Percentiles rank a stretch among this genome's conserved stretches.
Evolutionary conservation across 2,329 filamentous ascomycete species (phyloP).

Genomic region (Talaromyces sp.): DNA sequence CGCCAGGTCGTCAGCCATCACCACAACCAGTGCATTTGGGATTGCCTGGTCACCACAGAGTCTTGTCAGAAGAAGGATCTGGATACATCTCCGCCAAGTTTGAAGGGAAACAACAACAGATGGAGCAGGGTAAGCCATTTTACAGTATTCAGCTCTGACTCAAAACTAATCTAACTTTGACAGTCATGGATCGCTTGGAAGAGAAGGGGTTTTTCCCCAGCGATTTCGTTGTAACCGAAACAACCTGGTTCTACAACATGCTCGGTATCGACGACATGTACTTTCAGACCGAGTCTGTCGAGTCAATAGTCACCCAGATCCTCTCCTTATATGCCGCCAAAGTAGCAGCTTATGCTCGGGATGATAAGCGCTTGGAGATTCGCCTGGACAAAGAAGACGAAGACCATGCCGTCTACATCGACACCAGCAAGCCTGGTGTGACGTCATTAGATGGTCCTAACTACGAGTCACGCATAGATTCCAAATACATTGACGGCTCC

Average conservation of each 20-base stretch:
- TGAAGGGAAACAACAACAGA: slow-evolving; percentile 86
- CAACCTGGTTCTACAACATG: slow-evolving; percentile 95
- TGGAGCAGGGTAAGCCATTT: slow-evolving; percentile 64
- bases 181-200: slow-evolving; percentile 77
- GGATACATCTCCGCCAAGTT: slow-evolving; percentile 95
- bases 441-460: slow-evolving; percentile 74
- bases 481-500: slow-evolving; percentile 87
- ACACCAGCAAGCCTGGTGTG: slow-evolving; percentile 87
- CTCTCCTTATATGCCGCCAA: slow-evolving; percentile 96
- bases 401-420: slow-evolving; percentile 97
- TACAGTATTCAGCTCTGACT: slow-evolving; percentile 5
- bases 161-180: neutral
- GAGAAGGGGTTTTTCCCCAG: slow-evolving; percentile 82
- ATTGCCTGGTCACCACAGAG: slow-evolving; percentile 63
- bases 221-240: slow-evolving; percentile 78
- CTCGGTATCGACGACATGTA: slow-evolving; percentile 98
- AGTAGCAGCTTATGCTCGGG: slow-evolving; percentile 85
- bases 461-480: slow-evolving; percentile 90
- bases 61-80: slow-evolving; percentile 82
- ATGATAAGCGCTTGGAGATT: slow-evolving; percentile 93
- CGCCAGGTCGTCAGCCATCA: slow-evolving; percentile 67
- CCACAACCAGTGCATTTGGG: slow-evolving; percentile 84
- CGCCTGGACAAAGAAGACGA: slow-evolving; percentile 89
- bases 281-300: slow-evolving; percentile 83
- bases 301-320: slow-evolving; percentile 88